Evolutionary conservation across 345 rosid genomes (phyloP).

Genomic region (Draba incana): DNA sequence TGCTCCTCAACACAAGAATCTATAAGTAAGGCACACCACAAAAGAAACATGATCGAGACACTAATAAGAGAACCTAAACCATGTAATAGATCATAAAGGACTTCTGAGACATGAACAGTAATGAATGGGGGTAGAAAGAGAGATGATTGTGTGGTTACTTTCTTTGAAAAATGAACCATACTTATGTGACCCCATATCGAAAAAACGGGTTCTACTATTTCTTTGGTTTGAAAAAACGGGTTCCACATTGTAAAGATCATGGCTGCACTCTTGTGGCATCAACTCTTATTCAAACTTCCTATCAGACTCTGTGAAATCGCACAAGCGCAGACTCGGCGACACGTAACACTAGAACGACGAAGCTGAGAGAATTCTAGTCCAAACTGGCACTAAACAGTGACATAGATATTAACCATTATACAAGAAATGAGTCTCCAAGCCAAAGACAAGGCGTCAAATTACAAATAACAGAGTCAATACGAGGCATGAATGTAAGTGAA

Average conservation of each 20-base stretch:
- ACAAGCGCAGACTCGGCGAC: neutral
- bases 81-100: conserved; percentile 7
- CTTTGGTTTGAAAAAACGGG: neutral
- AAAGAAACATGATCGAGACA: conserved; percentile 20
- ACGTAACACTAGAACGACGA: neutral
- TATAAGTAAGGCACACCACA: conserved; percentile 24
- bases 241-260: conserved; percentile 18
- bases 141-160: too few relatives aligned
- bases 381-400: too few relatives aligned
- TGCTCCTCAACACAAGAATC: conserved; percentile 20
- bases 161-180: too few relatives aligned
- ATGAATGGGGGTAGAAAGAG: conserved; percentile 7
- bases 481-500: too few relatives aligned
- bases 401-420: neutral
- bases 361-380: too few relatives aligned
- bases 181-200: too few relatives aligned
- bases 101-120: too few relatives aligned
- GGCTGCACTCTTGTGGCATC: conserved; percentile 16
- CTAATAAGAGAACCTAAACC: conserved; percentile 4
- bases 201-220: neutral
- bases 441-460: too few relatives aligned
- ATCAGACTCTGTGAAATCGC: neutral
- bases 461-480: too few relatives aligned
- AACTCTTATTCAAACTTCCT: conserved; percentile 16
- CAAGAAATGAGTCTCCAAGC: conserved; percentile 2